These are phyloP conservation scores for Colletotrichum camelliae DNA, from an alignment of 2,329 filamentous ascomycete species.

Conservation along the genomic window DNA sequence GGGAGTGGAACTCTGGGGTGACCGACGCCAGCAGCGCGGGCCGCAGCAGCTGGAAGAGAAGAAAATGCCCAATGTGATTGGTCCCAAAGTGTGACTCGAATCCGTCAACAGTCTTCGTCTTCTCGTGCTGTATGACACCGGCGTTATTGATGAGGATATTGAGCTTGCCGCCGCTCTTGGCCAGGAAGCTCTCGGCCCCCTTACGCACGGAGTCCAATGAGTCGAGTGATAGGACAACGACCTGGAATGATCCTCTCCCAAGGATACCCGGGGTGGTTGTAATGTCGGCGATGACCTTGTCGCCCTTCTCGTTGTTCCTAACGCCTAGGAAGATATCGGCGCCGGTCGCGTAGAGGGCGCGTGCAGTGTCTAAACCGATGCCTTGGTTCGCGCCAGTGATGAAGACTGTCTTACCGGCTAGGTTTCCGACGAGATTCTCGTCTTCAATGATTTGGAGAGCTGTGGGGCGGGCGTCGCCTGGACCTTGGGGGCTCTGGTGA, in stretches of 20 bases:
- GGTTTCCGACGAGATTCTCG: conserved; percentile 34
- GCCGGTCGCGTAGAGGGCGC: conserved; percentile 39
- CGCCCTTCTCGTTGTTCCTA: conserved; percentile 36
- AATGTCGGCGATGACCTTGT: conserved; percentile 28
- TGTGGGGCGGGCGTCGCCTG: conserved; percentile 45
- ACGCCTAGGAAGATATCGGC: conserved; percentile 40
- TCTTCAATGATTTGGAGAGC: conserved; percentile 44
- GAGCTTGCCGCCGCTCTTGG: conserved; percentile 28
- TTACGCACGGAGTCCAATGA: neutral
- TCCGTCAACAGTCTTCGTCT: conserved; percentile 21
- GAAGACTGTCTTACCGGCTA: conserved; percentile 37
- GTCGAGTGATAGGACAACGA: conserved; percentile 24
- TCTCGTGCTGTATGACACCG: conserved; percentile 18
- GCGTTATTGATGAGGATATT: conserved; percentile 39
- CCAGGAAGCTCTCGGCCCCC: conserved; percentile 31
- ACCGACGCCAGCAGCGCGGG: conserved; percentile 42
- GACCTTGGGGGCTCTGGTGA: conserved; percentile 25
- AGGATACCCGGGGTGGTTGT: neutral
- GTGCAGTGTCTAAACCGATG: conserved; percentile 41
- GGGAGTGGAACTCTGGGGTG: conserved; percentile 41
- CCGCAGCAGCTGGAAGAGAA: conserved; percentile 56
- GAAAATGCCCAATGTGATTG: conserved; percentile 59
- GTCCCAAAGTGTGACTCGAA: conserved; percentile 49
- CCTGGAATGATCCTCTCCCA: neutral
- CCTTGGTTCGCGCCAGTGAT: conserved; percentile 42